Evolutionary conservation across 2,329 filamentous ascomycete species (phyloP), one percentile per base, ranked within the genome.

Genomic region (Curvularia sp.): DNA sequence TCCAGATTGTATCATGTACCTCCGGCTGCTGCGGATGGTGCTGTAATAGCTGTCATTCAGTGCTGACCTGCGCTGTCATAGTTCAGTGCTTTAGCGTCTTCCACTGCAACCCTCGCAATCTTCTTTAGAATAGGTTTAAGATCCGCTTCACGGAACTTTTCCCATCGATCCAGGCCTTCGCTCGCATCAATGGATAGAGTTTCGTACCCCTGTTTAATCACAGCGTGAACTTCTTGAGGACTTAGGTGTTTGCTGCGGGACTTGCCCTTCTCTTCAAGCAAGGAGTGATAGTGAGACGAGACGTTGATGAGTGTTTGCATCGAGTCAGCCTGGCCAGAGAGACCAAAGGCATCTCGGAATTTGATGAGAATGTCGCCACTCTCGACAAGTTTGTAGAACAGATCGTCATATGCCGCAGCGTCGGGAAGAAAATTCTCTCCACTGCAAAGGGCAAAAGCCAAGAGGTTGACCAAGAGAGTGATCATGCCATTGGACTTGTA

Each of bases 351-450:
- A 62, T 93, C 87, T 41, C 92, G 87, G 79, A 98, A 97, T 72
- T 91, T 92, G 31, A 84, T 81, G 22, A 98, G 84, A 12, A 92
- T 85, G 49, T 96, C 92, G 10, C 93, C 92, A 1, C 89, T 91
- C 78, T 99, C 95, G 26, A 98, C 93, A 1, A 98, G 86, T 79
- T 99, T 99, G 85, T 99, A 99, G 80, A 99, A 98, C 0, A 99
- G 83, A 72, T 99, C 95, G 70, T 99, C 95, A 77, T 98, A 98
- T 1, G 92, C 89, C 18, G 90, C 86, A 0, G 93, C 89, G 30
- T 91, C 91, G 0, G 94, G 95, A 7, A 99, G 84, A 78, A 99
- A 98, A 2, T 90, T 88, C 75, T 98, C 95, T 6, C 95, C 95
- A 2, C 88, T 87, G 1, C 91, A 95, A 7, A 99, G 83, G 2